Conservation (phyloP, 2,329 filamentous ascomycete genomes). For the Pseudogymnoascus sp. region DNA sequence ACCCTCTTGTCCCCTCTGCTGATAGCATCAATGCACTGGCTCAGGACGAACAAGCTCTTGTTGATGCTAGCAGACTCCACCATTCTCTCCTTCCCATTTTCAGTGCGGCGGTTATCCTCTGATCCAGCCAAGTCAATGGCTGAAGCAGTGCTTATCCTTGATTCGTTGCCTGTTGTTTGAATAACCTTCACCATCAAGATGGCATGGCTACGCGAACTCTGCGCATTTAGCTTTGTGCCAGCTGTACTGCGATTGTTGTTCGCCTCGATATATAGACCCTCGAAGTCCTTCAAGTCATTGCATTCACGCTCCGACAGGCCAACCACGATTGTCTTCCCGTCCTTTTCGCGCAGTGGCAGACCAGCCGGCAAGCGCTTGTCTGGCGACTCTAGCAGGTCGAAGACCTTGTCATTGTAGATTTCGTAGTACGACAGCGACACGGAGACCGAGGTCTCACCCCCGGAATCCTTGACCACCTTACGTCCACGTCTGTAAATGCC, state of each 20-base stretch:
- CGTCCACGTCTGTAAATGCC: slow-evolving; percentile 76
- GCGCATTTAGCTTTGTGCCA: slow-evolving; percentile 84
- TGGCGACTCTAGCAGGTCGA: slow-evolving; percentile 76
- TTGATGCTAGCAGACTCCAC: slow-evolving; percentile 97
- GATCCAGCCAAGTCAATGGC: slow-evolving; percentile 93
- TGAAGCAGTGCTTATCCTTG: slow-evolving; percentile 72
- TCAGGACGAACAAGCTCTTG: slow-evolving; percentile 90
- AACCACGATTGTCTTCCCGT: slow-evolving; percentile 78
- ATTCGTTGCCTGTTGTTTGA: slow-evolving; percentile 60
- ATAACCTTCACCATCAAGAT: slow-evolving; percentile 85
- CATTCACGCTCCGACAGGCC: slow-evolving; percentile 78
- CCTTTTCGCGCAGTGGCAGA: slow-evolving; percentile 74
- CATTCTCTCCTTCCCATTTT: slow-evolving; percentile 85
- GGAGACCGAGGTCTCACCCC: slow-evolving; percentile 58
- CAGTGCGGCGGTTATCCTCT: slow-evolving; percentile 88
- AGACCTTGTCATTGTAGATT: slow-evolving; percentile 95
- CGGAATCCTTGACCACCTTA: slow-evolving; percentile 74
- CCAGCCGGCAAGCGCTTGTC: slow-evolving; percentile 80
- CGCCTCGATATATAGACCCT: slow-evolving; percentile 79
- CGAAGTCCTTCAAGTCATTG: slow-evolving; percentile 80
- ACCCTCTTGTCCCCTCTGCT: slow-evolving; percentile 66
- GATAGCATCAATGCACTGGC: slow-evolving; percentile 93
- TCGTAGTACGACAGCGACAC: slow-evolving; percentile 88
- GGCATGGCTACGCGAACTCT: slow-evolving; percentile 83
- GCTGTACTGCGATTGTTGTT: slow-evolving; percentile 87